phyloP scores from a whole-genome alignment of 371 early-diverging fungal species.

The Rhizopus delemar region DNA sequence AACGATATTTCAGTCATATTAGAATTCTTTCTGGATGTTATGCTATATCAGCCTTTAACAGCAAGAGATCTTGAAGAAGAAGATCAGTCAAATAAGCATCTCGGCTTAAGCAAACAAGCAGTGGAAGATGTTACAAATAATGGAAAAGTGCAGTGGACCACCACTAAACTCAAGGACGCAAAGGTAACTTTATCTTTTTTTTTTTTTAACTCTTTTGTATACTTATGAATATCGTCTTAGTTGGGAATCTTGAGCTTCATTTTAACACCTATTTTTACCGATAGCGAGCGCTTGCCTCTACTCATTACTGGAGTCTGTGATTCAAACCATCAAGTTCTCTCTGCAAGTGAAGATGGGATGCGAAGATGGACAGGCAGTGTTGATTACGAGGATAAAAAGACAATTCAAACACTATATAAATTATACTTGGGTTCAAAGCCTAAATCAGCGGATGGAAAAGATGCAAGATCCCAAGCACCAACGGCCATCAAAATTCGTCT shows the following conservation, averaged over 20 bases:
- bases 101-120: conserved; percentile 54
- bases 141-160: conserved; percentile 67
- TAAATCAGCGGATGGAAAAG: conserved; percentile 22
- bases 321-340: conserved; percentile 63
- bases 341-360: conserved; percentile 76
- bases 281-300: conserved; percentile 59
- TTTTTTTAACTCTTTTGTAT: background rate
- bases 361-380: conserved; percentile 58
- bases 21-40: conserved; percentile 62
- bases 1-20: conserved; percentile 60
- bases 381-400: conserved; percentile 58
- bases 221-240: conserved; percentile 9
- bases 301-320: conserved; percentile 68
- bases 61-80: conserved; percentile 24
- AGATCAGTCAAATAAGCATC: conserved; percentile 14
- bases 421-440: conserved; percentile 62
- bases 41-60: conserved; percentile 62
- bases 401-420: conserved; percentile 62
- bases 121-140: conserved; percentile 64
- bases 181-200: conserved; percentile 29
- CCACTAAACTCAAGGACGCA: conserved; percentile 42
- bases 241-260: conserved; percentile 45
- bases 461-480: conserved; percentile 44
- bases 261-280: conserved; percentile 45
- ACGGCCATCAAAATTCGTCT: conserved; percentile 64